phyloP scores from a whole-genome alignment of 345 rosid genomes.

The Populus pruinosa region DNA sequence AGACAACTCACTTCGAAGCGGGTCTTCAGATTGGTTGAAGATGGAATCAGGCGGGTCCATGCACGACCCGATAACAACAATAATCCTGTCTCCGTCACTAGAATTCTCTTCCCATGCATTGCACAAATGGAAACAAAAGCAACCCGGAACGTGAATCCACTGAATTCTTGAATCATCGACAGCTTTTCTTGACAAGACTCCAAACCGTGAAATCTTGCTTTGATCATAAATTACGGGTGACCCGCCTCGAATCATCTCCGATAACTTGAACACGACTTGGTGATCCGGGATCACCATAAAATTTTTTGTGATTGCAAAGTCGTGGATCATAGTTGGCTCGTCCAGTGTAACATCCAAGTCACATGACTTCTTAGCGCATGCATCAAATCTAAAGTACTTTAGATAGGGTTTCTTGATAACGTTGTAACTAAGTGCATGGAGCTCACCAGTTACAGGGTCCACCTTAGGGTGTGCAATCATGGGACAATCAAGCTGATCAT shows the following conservation, averaged over 20 bases:
- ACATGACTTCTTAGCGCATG: constrained; percentile 45
- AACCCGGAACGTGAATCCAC: constrained; percentile 57
- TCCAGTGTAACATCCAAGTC: constrained; percentile 43
- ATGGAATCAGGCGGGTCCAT: constrained; percentile 70
- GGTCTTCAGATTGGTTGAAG: constrained; percentile 42
- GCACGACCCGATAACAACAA: constrained; percentile 62
- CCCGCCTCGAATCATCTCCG: constrained; percentile 64
- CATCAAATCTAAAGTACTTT: constrained; percentile 51
- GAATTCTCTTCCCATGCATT: constrained; percentile 72
- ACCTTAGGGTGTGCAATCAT: constrained; percentile 81
- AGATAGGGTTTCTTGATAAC: constrained; percentile 51
- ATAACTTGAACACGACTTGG: constrained; percentile 67
- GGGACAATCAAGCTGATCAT: constrained; percentile 46
- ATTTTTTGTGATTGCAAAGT: constrained; percentile 58
- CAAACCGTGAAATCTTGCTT: constrained; percentile 50
- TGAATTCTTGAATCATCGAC: constrained; percentile 34
- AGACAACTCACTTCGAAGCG: constrained; percentile 37
- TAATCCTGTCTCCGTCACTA: constrained; percentile 31
- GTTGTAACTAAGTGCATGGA: constrained; percentile 60
- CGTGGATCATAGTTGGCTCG: constrained; percentile 68
- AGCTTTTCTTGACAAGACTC: constrained; percentile 44
- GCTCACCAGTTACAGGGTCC: constrained; percentile 57
- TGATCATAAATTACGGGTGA: constrained; percentile 63
- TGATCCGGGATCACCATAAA: constrained; percentile 64
- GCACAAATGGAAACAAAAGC: constrained; percentile 73